Percentiles rank a stretch among this genome's conserved stretches.
Evolutionary conservation across 345 rosid species (phyloP).

Genomic region (Populus alba): DNA sequence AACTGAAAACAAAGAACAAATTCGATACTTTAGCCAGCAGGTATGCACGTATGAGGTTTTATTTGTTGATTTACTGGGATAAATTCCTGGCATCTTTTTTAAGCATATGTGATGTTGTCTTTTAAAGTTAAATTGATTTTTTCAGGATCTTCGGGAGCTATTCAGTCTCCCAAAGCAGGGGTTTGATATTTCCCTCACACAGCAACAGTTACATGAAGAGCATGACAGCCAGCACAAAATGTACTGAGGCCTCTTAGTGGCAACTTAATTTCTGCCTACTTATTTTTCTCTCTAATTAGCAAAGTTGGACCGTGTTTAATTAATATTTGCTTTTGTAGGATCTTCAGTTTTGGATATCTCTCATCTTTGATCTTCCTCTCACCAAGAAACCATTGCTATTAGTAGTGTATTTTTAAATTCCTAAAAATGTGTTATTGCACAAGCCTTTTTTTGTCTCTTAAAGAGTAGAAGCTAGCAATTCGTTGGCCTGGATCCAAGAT

Average conservation of each 20-base stretch:
- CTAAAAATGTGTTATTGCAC: background rate
- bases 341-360: background rate
- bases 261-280: background rate
- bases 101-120: background rate
- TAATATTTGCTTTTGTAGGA: background rate
- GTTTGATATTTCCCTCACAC: conserved; percentile 80
- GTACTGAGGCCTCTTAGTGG: conserved; percentile 35
- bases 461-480: background rate
- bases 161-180: conserved; percentile 88
- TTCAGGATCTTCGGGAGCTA: conserved; percentile 87
- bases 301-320: background rate
- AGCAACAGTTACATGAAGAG: conserved; percentile 84
- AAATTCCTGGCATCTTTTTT: background rate
- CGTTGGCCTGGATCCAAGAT: background rate
- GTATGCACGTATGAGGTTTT: conserved; percentile 26
- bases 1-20: conserved; percentile 95
- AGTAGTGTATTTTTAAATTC: background rate
- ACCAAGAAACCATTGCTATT: background rate
- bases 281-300: background rate
- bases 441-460: background rate
- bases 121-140: conserved; percentile 7
- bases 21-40: conserved; percentile 92
- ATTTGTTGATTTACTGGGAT: conserved; percentile 9
- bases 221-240: conserved; percentile 71
- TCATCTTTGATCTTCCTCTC: background rate